Conservation (phyloP, 371 early-diverging fungal species). For the Mortierella sp. region DNA sequence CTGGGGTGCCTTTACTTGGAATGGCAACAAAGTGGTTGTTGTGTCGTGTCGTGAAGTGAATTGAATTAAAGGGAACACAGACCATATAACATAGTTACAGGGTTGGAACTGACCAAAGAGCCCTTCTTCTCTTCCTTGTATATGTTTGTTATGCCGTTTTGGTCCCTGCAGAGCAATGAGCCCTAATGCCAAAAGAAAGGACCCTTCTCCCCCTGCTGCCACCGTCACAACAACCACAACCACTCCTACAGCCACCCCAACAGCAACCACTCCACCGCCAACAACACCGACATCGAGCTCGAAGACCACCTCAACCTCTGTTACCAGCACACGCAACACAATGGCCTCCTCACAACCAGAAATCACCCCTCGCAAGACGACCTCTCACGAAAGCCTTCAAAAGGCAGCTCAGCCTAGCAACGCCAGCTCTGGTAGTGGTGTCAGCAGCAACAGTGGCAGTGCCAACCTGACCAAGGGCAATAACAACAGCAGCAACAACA, state of each 20-base stretch:
- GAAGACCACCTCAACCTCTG: conserved; percentile 28
- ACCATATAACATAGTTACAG: background rate
- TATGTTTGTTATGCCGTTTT: background rate
- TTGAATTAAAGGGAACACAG: background rate
- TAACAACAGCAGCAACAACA: conserved; percentile 8
- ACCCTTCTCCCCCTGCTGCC: background rate
- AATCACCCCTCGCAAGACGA: conserved; percentile 33
- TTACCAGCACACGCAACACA: conserved; percentile 23
- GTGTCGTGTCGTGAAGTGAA: background rate
- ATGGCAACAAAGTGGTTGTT: background rate
- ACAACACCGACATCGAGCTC: background rate
- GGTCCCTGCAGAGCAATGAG: background rate
- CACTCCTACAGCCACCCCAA: too few species aligned
- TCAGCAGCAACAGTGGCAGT: conserved; percentile 15
- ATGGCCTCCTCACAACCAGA: conserved; percentile 19
- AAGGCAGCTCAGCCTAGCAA: conserved; percentile 19
- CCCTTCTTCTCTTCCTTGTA: background rate
- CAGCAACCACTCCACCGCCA: background rate
- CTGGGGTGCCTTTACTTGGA: background rate
- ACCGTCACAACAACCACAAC: background rate
- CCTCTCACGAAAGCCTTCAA: conserved; percentile 43
- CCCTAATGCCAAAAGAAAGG: background rate
- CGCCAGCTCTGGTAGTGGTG: conserved; percentile 16
- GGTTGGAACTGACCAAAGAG: conserved; percentile 2
- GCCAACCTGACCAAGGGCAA: background rate